Evolutionary conservation across 805 yeast species (phyloP), one percentile per base, ranked within the genome.

Genomic region (Deakozyma indianensis): DNA sequence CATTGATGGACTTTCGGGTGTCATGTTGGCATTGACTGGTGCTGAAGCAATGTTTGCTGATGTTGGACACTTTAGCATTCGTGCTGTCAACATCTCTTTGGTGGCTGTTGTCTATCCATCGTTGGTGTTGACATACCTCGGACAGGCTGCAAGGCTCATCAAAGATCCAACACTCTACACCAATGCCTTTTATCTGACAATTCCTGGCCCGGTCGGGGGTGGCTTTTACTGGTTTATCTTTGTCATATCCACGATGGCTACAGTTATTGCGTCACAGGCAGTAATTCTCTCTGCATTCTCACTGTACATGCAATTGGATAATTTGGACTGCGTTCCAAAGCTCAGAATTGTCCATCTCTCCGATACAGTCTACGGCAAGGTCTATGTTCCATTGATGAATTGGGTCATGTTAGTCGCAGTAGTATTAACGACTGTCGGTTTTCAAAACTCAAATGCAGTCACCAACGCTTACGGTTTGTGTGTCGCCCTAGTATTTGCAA

Each of bases 41-140:
- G 64, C 73, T 3, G 82, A 77, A 50, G 80, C 82, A 3, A 71
- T 77, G 77, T 77, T 77, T 60, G 78, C 80, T 1, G 81, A 77
- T 57, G 64, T 75, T 43, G 76, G 80, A 2, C 78, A 73, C 53
- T 73, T 75, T 53, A 74, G 78, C 2, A 62, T 64, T 22, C 50
- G 62, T 3, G 71, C 80, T 1, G 64, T 74, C 42, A 77, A 74
- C 50, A 45, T 75, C 11, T 66, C 79, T 3, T 40, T 32, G 9
- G 56, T 74, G 40, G 18, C 18, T 5, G 18, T 47, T 66, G 2
- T 50, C 51, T 47, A 66, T 1, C 50, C 51, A 2, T 62, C 73
- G 46, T 58, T 77, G 51, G 64, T 73, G 53, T 52, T 74, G 16
- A 62, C 70, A 23, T 77, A 77, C 52, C 61, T 76, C 50, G 82